Base-by-base conservation (phyloP, 768 basidiomycete species). In the Omphalotus guepiniiformis region DNA sequence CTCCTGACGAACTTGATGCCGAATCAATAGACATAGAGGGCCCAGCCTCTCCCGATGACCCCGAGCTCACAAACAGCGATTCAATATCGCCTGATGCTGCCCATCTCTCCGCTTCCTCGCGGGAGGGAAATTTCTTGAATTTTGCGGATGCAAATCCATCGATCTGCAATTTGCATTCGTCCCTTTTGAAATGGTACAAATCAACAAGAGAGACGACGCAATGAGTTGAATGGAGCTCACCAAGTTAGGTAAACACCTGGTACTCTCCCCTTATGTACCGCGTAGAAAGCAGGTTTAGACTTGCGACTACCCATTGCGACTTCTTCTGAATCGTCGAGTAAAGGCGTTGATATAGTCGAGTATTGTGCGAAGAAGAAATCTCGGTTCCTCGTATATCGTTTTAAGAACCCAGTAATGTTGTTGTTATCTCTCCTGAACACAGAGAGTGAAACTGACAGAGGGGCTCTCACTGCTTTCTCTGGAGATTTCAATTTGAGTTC, bases 241-340 rank as follows among this genome's bases (percentile, higher is more conserved):
- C 93, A 95, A 22, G 80, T 75, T 2, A 51, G 49, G 60, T 83
- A 93, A 3, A 93, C 68, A 0, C 92, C 92, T 0, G 82, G 73
- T 9, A 57, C 52, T 28, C 69, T 66, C 8, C 92, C 92, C n/a
- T 63, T 69, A 28, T 68, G 71, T 6, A 95, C 90, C 21, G 88
- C 86, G 60, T 91, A 93, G 61, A 75, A 90, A 6, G 16, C 4
- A 12, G n/a, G 32, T 47, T 39, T 39, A 32, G 9, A 9, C n/a
- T 32, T 32, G 9, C 38, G 22, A 27, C 38, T 38, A 6, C 23
- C 27, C 45, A 47, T 47, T 27, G 12, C 22, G 26, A 41, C 8
- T 11, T 16, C 9, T 21, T 8, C 5, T 4, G 26, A 28, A 32
- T 2, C 23, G 22, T 29, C 30, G 42, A 43, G 27, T 9, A 9